phyloP scores from a whole-genome alignment of 768 basidiomycete species.

The Amanita inopinata region DNA sequence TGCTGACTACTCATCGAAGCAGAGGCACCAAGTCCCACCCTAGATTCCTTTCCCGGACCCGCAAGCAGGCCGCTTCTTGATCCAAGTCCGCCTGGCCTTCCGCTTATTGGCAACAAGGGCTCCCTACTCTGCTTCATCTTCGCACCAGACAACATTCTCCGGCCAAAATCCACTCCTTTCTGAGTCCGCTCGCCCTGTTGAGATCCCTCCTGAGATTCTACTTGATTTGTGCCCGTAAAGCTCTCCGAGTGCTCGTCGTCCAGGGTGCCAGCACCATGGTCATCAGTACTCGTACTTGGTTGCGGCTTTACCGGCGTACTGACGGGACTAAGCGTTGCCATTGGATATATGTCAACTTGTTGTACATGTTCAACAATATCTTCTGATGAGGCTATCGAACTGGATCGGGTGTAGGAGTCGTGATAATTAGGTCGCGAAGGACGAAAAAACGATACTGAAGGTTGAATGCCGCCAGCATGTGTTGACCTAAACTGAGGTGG shows the following conservation, averaged over 20 bases:
- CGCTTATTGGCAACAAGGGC: conserved; percentile 55
- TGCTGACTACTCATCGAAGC: not conserved
- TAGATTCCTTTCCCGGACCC: not conserved
- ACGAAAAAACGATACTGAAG: conserved; percentile 71
- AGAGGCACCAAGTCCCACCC: conserved; percentile 5
- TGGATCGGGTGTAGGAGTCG: conserved; percentile 31
- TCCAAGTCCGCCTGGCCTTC: conserved; percentile 16
- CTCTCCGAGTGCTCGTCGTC: not conserved
- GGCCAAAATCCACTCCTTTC: not conserved
- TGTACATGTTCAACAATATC: conserved; percentile 12
- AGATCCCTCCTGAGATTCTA: not conserved
- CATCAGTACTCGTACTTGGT: conserved; percentile 13
- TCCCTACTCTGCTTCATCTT: conserved; percentile 61
- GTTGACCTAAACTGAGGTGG: conserved; percentile 30
- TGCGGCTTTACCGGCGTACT: not conserved
- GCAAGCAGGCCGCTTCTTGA: conserved; percentile 19
- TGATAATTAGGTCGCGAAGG: conserved; percentile 52
- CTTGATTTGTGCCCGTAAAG: not conserved
- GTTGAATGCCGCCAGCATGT: conserved; percentile 67
- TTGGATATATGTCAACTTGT: conserved; percentile 19
- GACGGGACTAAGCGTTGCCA: conserved; percentile 6
- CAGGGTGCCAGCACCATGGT: conserved; percentile 4
- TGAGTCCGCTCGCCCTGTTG: not conserved
- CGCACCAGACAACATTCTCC: conserved; percentile 13
- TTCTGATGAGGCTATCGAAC: conserved; percentile 23